phyloP scores from a whole-genome alignment of 257 asterid species.

The Capsicum baccatum region DNA sequence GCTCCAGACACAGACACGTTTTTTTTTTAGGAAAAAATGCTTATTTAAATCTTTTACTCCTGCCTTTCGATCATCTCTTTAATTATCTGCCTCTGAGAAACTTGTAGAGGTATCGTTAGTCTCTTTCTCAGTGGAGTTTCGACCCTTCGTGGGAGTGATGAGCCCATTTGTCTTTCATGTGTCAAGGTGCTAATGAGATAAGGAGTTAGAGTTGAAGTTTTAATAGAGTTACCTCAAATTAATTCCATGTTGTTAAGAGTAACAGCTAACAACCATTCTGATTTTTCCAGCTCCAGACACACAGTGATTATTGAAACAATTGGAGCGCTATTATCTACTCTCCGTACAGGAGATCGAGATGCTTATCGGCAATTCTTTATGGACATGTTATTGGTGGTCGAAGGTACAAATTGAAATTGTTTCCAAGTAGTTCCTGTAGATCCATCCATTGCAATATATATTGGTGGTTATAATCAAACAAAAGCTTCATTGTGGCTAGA shows the following conservation, averaged over 20 bases:
- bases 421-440: constrained; percentile 18
- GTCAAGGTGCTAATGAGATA: background rate
- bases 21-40: background rate
- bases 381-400: constrained; percentile 66
- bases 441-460: background rate
- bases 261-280: background rate
- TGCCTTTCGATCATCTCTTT: background rate
- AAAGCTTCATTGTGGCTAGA: constrained; percentile 9
- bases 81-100: constrained; percentile 6
- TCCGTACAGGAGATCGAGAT: constrained; percentile 86
- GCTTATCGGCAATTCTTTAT: constrained; percentile 77
- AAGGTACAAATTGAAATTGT: constrained; percentile 56
- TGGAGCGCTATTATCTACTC: constrained; percentile 73
- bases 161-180: constrained; percentile 21
- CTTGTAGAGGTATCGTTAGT: background rate
- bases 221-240: constrained; percentile 19
- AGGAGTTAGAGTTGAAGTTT: constrained; percentile 22
- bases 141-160: constrained; percentile 19
- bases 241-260: constrained; percentile 19
- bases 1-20: background rate
- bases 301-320: constrained; percentile 72
- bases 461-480: constrained; percentile 5
- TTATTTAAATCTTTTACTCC: background rate
- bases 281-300: constrained; percentile 59
- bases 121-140: constrained; percentile 9